Base-by-base conservation (phyloP, 805 yeast species). In the Maudiozyma turicensis region DNA sequence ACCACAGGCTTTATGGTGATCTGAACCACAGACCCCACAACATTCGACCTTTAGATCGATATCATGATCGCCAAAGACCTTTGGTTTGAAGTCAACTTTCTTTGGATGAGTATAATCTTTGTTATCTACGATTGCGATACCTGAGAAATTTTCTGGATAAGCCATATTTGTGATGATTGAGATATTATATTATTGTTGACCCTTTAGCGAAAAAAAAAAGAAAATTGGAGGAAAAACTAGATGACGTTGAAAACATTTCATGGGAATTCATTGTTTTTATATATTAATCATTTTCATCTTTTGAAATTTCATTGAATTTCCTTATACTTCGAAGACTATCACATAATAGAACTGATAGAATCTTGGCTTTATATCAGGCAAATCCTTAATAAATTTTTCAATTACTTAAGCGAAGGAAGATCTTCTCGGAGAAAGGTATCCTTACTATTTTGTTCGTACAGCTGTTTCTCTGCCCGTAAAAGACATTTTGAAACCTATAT, bases 21-120 rank as follows among this genome's bases (percentile, higher is more conserved):
- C 87, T 37, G 80, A 73, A 28, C 86, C 88, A 68, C 88, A 82
- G 13, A 82, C 70, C 58, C 85, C 85, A 65, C 84, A 80, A 51
- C 77, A 74, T 54, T 76, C 80, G 46, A 77, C 73, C 59, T 78
- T 77, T 43, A 80, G 70, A 54, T 78, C 82, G 38, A 81, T 72
- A 55, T 80, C 85, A 26, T 51, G 50, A 11, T 61, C 66, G 30
- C 64, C 70, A 45, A 76, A 68, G 20, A 58, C 52, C 64, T 79
- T 80, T 53, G 80, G 81, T 53, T 68, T 67, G 60, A 65, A 80
- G 6, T 72, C 61, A 45, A 74, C 72, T 54, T 72, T 69, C 58
- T 74, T 75, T 52, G 83, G 83, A 54, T 75, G 65, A 58, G 69
- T 66, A 82, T 83, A 81, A 52, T 77, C 76, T 40, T 71, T 67